phyloP scores from a whole-genome alignment of 2,329 filamentous ascomycete genomes.

The Cryphonectria radicalis region DNA sequence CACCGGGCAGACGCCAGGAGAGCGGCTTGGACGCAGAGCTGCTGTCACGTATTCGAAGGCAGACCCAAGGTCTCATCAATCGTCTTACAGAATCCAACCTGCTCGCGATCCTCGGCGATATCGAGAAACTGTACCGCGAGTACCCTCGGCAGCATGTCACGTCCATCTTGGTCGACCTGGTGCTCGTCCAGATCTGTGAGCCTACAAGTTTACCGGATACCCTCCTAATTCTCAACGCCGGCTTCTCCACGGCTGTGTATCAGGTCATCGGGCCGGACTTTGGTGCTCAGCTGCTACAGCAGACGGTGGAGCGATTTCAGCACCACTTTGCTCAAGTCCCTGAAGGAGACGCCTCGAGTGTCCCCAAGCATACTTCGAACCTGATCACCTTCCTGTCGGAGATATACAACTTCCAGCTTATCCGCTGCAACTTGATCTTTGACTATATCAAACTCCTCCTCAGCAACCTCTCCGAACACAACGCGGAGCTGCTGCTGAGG shows the following conservation, averaged over 20 bases:
- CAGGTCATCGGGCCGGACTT: constrained; percentile 87
- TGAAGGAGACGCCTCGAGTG: constrained; percentile 37
- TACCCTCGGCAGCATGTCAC: constrained; percentile 90
- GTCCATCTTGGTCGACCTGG: constrained; percentile 73
- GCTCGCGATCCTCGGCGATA: constrained; percentile 77
- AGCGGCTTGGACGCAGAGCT: constrained; percentile 68
- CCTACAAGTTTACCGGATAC: constrained; percentile 80
- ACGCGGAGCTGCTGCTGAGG: constrained; percentile 85
- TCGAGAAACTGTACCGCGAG: constrained; percentile 82
- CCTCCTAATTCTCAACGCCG: constrained; percentile 87
- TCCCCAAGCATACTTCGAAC: constrained; percentile 70
- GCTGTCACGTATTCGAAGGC: constrained; percentile 71
- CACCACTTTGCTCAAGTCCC: constrained; percentile 58
- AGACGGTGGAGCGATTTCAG: constrained; percentile 76
- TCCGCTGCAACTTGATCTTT: constrained; percentile 82
- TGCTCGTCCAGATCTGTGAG: constrained; percentile 81
- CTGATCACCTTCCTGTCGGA: constrained; percentile 82
- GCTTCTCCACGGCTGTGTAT: constrained; percentile 86
- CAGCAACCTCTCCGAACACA: constrained; percentile 75
- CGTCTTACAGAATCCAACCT: constrained; percentile 91
- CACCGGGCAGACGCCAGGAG: constrained; percentile 76
- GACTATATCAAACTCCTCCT: constrained; percentile 87
- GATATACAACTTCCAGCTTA: constrained; percentile 89
- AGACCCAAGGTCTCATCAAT: constrained; percentile 88
- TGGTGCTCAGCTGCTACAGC: constrained; percentile 82